These are phyloP conservation scores for Geotrichum australiense DNA, from an alignment of 1,139 yeast genomes.

Conservation along the genomic window DNA sequence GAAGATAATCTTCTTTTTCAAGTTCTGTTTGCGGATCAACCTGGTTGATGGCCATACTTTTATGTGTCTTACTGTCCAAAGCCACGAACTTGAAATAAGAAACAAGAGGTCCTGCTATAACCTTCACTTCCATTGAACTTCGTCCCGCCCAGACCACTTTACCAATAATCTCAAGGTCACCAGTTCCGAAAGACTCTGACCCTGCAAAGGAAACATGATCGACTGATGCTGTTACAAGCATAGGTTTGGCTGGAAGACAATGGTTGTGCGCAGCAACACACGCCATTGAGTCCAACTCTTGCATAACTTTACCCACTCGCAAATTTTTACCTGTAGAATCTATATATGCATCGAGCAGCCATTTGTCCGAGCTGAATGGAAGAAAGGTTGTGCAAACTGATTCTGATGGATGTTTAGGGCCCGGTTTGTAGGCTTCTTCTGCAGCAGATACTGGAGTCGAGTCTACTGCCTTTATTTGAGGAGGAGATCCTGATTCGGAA, in stretches of 20 bases:
- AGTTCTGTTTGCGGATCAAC: neutral
- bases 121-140: constrained; percentile 5
- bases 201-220: constrained; percentile 2
- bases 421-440: too few species aligned
- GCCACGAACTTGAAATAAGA: constrained; percentile 6
- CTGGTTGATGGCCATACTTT: constrained; percentile 1
- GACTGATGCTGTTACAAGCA: constrained; percentile 36
- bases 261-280: constrained; percentile 83
- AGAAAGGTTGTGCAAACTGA: neutral
- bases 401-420: too few species aligned
- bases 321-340: constrained; percentile 4
- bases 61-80: neutral
- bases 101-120: constrained; percentile 1
- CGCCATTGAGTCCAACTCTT: constrained; percentile 78
- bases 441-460: too few species aligned
- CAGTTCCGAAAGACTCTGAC: neutral
- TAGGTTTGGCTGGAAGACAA: constrained; percentile 79
- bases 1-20: neutral
- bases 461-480: too few species aligned
- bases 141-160: constrained; percentile 7
- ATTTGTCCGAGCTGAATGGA: neutral
- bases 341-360: constrained; percentile 5
- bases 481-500: neutral
- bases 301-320: constrained; percentile 28
- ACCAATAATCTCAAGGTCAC: neutral